Evolutionary conservation across 306 rosid genomes (phyloP).

Genomic region (Castanea crenata): DNA sequence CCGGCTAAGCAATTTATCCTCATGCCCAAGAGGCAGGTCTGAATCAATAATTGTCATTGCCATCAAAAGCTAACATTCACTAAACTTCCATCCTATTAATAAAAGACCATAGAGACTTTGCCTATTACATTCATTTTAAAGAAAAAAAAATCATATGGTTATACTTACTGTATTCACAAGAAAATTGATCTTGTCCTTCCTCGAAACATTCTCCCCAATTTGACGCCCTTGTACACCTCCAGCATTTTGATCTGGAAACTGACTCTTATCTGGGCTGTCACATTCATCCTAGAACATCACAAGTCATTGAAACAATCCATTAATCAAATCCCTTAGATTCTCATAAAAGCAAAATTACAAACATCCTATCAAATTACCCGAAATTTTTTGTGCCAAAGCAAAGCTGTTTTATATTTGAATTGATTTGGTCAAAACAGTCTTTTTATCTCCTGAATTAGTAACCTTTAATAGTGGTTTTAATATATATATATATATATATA

Average conservation of each 20-base stretch:
- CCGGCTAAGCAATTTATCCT: no score
- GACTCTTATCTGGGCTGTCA: slow-evolving; percentile 16
- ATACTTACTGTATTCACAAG: slow-evolving; percentile 43
- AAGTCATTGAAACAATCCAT: neutral
- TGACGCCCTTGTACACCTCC: slow-evolving; percentile 24
- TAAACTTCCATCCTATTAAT: neutral
- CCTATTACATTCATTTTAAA: no score
- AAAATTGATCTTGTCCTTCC: slow-evolving; percentile 36
- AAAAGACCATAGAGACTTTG: neutral
- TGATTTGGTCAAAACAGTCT: no score
- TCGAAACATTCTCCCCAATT: slow-evolving; percentile 41
- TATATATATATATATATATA: no score
- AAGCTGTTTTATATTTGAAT: no score
- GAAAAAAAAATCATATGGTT: neutral
- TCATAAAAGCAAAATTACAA: neutral
- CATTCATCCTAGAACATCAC: slow-evolving; percentile 26
- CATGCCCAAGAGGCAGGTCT: no score
- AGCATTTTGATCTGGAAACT: slow-evolving; percentile 17
- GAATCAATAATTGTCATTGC: no score
- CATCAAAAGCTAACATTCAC: neutral
- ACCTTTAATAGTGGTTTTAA: no score
- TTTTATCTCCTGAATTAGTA: no score
- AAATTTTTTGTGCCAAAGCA: neutral
- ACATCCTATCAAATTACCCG: neutral
- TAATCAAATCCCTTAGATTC: neutral